A percentile compares a stretch with the other conserved stretches of the same genome.
Conservation (phyloP, 352 stramenopile species). For the Globisporangium splendens region DNA sequence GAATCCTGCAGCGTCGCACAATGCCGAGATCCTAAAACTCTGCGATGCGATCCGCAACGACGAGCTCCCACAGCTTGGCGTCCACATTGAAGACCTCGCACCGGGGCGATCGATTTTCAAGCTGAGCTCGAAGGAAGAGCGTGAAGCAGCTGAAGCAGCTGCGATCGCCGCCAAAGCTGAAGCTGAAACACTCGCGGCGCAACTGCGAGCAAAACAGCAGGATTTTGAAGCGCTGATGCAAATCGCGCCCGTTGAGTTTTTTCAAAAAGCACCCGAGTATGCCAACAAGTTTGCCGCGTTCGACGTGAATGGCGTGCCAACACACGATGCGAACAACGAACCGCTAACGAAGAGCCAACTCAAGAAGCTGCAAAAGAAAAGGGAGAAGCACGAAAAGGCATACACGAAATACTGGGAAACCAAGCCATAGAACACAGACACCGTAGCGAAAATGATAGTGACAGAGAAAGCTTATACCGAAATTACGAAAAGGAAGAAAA, state of each 20-base stretch:
- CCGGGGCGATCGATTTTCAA: constrained; percentile 63
- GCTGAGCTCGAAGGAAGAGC: constrained; percentile 37
- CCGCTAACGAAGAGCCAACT: constrained; percentile 59
- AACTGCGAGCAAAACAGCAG: constrained; percentile 39
- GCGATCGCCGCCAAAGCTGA: constrained; percentile 9
- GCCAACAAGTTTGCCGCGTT: constrained; percentile 45
- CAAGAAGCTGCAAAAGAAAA: constrained; percentile 77
- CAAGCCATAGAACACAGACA: constrained; percentile 9
- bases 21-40: constrained; percentile 43
- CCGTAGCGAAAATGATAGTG: not conserved
- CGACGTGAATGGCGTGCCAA: constrained; percentile 54
- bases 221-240: constrained; percentile 66
- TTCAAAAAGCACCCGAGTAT: constrained; percentile 43
- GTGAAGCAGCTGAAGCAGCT: constrained; percentile 17
- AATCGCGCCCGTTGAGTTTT: constrained; percentile 52
- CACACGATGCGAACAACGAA: constrained; percentile 30
- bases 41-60: constrained; percentile 65
- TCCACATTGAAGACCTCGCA: constrained; percentile 69
- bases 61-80: constrained; percentile 44
- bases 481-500: not conserved
- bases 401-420: constrained; percentile 62
- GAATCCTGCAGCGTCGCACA: constrained; percentile 34
- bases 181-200: constrained; percentile 6
- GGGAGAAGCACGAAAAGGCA: constrained; percentile 67
- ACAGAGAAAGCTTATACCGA: constrained; percentile 6